Percentiles rank a stretch among this genome's conserved stretches.
phyloP scores from a whole-genome alignment of 495 filamentous ascomycete species.

The Penicillium nucicola region DNA sequence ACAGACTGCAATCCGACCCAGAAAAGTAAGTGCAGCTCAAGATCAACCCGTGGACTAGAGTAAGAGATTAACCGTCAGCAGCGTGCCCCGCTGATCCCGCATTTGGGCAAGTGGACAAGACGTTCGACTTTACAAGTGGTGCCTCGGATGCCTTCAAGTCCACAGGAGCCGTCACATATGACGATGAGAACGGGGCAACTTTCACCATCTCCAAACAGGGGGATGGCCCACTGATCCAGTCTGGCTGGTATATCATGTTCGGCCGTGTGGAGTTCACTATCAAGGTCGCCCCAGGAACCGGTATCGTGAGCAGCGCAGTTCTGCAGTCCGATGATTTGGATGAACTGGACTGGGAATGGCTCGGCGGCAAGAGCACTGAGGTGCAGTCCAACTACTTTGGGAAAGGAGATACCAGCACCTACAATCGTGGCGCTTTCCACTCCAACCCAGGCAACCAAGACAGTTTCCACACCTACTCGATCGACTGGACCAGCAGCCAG shows the following conservation, averaged over 20 bases:
- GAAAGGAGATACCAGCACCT: slow-evolving; percentile 68
- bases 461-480: slow-evolving; percentile 77
- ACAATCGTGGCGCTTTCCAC: slow-evolving; percentile 60
- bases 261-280: slow-evolving; percentile 57
- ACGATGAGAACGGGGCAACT: slow-evolving; percentile 63
- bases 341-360: slow-evolving; percentile 89
- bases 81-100: slow-evolving; percentile 78
- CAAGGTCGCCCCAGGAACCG: slow-evolving; percentile 59
- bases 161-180: slow-evolving; percentile 65
- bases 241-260: slow-evolving; percentile 75
- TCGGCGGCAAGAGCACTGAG: slow-evolving; percentile 58
- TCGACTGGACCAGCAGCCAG: slow-evolving; percentile 71
- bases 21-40: slow-evolving; percentile 49
- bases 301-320: slow-evolving; percentile 74
- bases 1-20: slow-evolving; percentile 71
- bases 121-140: slow-evolving; percentile 77
- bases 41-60: not conserved
- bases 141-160: slow-evolving; percentile 64
- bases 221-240: slow-evolving; percentile 78
- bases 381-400: slow-evolving; percentile 86
- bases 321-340: slow-evolving; percentile 82
- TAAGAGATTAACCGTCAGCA: slow-evolving; percentile 23
- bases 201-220: slow-evolving; percentile 84
- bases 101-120: slow-evolving; percentile 67
- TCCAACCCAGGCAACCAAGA: slow-evolving; percentile 47